These are phyloP conservation scores for Salvia sclarea DNA, from an alignment of 305 asterid genomes.

Conservation along the genomic window DNA sequence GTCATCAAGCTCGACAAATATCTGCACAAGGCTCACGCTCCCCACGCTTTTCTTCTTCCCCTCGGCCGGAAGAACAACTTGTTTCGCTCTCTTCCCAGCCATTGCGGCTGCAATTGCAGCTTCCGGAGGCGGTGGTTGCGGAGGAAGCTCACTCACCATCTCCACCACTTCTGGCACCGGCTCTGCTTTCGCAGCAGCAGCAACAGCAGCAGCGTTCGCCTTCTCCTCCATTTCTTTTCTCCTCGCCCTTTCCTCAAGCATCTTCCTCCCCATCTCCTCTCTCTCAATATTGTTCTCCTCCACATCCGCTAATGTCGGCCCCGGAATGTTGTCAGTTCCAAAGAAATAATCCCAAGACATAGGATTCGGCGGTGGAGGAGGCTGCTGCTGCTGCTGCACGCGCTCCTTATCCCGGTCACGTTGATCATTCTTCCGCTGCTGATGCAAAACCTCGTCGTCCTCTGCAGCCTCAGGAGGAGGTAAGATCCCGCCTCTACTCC, in stretches of 20 bases:
- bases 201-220: constrained; percentile 48
- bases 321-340: constrained; percentile 60
- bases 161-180: constrained; percentile 48
- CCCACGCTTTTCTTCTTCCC: constrained; percentile 53
- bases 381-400: constrained; percentile 36
- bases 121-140: constrained; percentile 63
- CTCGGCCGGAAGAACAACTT: constrained; percentile 45
- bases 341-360: constrained; percentile 75
- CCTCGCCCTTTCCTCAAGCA: constrained; percentile 57
- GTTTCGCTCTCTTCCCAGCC: constrained; percentile 65
- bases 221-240: constrained; percentile 52
- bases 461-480: constrained; percentile 39
- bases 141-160: constrained; percentile 56
- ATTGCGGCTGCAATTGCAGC: constrained; percentile 43
- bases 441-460: constrained; percentile 51
- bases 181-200: constrained; percentile 49
- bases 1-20: constrained; percentile 82
- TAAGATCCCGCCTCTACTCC: constrained; percentile 51
- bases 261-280: constrained; percentile 61
- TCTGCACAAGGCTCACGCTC: constrained; percentile 52
- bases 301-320: constrained; percentile 66
- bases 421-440: constrained; percentile 41
- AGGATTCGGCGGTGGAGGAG: constrained; percentile 47
- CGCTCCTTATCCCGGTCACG: constrained; percentile 35
- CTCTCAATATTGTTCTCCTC: constrained; percentile 58